Base-by-base conservation (phyloP, 2,329 filamentous ascomycete species). In the Aspergillus sp. region DNA sequence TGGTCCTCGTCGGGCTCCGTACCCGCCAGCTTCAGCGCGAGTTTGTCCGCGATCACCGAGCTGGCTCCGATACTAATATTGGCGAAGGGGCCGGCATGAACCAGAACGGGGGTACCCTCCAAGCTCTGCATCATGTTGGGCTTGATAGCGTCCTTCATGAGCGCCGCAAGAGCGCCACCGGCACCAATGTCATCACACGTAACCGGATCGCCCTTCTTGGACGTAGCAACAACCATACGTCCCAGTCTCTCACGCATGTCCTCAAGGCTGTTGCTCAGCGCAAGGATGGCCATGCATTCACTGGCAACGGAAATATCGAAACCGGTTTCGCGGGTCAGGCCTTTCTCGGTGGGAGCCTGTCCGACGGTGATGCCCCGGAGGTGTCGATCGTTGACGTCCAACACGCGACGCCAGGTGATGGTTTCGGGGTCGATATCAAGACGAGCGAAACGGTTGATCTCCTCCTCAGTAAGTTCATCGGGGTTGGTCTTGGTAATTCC, bases 61-160 rank as follows among this genome's bases (percentile, higher is more conserved):
- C 91, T 96, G 76, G 96, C 95, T 53, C 95, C 95, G 65, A 99
- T 98, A 77, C 90, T 94, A 75, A 99, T 99, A 78, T 99, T 99
- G 73, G 95, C 95, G 71, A 99, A 99, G 16, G 95, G 95, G 4
- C 95, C 95, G 22, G 95, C 95, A 72, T 99, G 95, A 14, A 99
- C 95, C 72, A 99, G 96, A 2, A 98, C 95, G 0, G 95, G 95
- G 7, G 95, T 99, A 29, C 95, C 95, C 76, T 99, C 95, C 55
- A 99, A 82, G 31, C 92, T 96, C 78, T 99, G 95, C 95, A 99
- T 98, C 65, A 99, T 82, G 80, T 97, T 99, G 60, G 95, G 95
- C 84, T 99, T 99, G 80, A 98, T 96, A 58, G 95, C 93, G 77
- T 99, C 95, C 80, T 90, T 95, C 91, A 99, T 97, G 70, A 99